phyloP scores from a whole-genome alignment of 1,284 basidiomycete genomes.

The Ustanciosporium gigantosporum region DNA sequence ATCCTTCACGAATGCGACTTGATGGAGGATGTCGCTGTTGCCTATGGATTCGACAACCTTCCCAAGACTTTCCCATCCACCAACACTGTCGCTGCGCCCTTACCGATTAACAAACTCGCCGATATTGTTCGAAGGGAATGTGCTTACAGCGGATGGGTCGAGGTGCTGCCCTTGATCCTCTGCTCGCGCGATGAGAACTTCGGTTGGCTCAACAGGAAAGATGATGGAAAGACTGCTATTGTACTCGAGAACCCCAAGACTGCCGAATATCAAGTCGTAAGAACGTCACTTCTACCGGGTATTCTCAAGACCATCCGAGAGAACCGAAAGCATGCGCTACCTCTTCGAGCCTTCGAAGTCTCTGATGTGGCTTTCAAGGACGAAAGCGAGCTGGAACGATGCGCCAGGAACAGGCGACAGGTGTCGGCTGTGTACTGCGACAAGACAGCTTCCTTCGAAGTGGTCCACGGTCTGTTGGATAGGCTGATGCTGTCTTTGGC shows the following conservation, averaged over 20 bases:
- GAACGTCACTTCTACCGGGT: constrained; percentile 91
- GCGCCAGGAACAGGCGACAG: constrained; percentile 82
- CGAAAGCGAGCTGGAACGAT: constrained; percentile 70
- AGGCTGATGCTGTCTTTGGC: constrained; percentile 92
- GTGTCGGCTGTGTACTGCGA: constrained; percentile 92
- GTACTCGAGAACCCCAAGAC: constrained; percentile 96
- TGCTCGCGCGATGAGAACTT: constrained; percentile 99
- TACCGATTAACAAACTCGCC: constrained; percentile 84
- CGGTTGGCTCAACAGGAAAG: constrained; percentile 81
- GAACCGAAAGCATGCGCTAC: constrained; percentile 89
- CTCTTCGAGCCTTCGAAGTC: constrained; percentile 90
- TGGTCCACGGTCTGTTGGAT: constrained; percentile 92
- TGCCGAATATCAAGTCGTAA: constrained; percentile 94
- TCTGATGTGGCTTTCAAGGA: constrained; percentile 94
- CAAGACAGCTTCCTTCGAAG: constrained; percentile 93
- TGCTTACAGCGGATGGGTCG: constrained; percentile 91
- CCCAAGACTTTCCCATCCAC: constrained; percentile 87
- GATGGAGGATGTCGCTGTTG: constrained; percentile 97
- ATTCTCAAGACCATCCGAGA: constrained; percentile 95
- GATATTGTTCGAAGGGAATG: constrained; percentile 89
- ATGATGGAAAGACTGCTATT: constrained; percentile 79
- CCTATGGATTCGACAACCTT: constrained; percentile 96
- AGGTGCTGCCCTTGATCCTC: constrained; percentile 92
- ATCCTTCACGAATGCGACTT: constrained; percentile 98
- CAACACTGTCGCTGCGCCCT: constrained; percentile 91